Evolutionary conservation across 1,284 basidiomycete species (phyloP).

Genomic region (Apiotrichum veenhuisii): DNA sequence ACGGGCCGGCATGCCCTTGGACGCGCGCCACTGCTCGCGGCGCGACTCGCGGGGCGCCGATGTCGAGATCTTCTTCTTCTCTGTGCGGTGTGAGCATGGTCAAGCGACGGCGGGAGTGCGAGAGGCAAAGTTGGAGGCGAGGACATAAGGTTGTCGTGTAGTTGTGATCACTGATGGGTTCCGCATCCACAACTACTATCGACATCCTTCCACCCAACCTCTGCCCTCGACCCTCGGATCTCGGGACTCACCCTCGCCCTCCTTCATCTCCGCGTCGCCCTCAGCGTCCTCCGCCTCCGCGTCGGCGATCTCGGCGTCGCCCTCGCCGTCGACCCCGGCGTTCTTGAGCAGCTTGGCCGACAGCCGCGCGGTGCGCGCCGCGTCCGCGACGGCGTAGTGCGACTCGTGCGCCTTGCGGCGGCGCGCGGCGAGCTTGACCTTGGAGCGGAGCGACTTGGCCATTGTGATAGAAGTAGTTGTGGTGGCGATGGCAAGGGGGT

Average conservation of each 20-base stretch:
- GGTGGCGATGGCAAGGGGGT: background rate
- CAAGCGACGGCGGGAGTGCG: no score
- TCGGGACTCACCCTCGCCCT: slow-evolving; percentile 10
- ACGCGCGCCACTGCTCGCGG: slow-evolving; percentile 47
- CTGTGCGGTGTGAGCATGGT: slow-evolving; percentile 11
- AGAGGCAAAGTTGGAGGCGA: no score
- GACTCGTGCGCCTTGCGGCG: slow-evolving; percentile 77
- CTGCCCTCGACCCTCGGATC: no score
- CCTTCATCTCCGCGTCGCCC: slow-evolving; percentile 16
- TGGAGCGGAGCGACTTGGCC: slow-evolving; percentile 90
- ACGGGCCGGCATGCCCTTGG: slow-evolving; percentile 45
- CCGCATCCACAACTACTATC: no score
- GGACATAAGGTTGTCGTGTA: no score
- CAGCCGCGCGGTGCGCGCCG: slow-evolving; percentile 75
- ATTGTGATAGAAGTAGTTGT: slow-evolving; percentile 51
- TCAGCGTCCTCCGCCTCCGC: slow-evolving; percentile 23
- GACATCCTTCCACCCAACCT: no score
- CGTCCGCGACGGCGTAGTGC: slow-evolving; percentile 78
- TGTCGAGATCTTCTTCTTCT: slow-evolving; percentile 46
- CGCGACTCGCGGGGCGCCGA: slow-evolving; percentile 43
- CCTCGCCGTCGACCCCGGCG: slow-evolving; percentile 66
- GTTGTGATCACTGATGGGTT: no score
- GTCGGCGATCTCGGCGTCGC: slow-evolving; percentile 53
- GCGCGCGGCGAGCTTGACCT: slow-evolving; percentile 78
- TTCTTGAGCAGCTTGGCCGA: slow-evolving; percentile 65